Percentiles rank a stretch among this genome's conserved stretches.
These are phyloP conservation scores for Phanerochaete sordida DNA, from an alignment of 768 basidiomycete genomes.

Conservation along the genomic window DNA sequence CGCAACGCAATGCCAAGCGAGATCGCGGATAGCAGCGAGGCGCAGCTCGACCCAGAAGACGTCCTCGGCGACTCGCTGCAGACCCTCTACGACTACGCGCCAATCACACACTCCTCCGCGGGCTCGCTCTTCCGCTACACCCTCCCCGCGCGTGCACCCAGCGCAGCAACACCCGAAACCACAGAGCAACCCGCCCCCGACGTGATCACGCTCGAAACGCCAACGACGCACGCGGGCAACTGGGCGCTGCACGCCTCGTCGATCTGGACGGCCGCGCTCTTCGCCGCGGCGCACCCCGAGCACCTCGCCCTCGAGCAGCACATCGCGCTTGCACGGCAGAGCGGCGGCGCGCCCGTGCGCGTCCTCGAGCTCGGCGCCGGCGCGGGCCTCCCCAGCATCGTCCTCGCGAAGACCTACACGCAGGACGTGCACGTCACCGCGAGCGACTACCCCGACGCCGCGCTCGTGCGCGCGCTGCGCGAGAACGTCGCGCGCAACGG, in stretches of 20 bases:
- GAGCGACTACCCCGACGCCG: constrained; percentile 72
- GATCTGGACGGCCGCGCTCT: constrained; percentile 68
- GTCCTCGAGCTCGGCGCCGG: constrained; percentile 76
- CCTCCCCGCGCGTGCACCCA: neutral
- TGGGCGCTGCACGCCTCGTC: constrained; percentile 79
- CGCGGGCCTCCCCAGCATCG: constrained; percentile 70
- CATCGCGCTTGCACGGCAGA: constrained; percentile 14
- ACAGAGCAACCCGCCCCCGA: too few relatives aligned
- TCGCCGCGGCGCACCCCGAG: constrained; percentile 61
- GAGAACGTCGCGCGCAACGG: constrained; percentile 54
- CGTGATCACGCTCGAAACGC: constrained; percentile 47
- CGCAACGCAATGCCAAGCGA: neutral
- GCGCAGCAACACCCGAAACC: neutral
- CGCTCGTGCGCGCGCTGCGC: constrained; percentile 52
- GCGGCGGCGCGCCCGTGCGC: constrained; percentile 14
- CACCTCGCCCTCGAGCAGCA: constrained; percentile 37
- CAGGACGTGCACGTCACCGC: constrained; percentile 40
- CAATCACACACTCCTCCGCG: constrained; percentile 56
- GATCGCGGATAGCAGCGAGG: neutral
- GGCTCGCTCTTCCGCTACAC: constrained; percentile 51
- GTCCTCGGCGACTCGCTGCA: constrained; percentile 63
- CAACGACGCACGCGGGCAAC: constrained; percentile 64
- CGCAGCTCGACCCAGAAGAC: constrained; percentile 55
- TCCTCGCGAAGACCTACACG: constrained; percentile 49
- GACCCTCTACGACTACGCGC: constrained; percentile 57